Evolutionary conservation across 805 yeast genomes (phyloP).

Genomic region (Sporopachydermia quercuum): DNA sequence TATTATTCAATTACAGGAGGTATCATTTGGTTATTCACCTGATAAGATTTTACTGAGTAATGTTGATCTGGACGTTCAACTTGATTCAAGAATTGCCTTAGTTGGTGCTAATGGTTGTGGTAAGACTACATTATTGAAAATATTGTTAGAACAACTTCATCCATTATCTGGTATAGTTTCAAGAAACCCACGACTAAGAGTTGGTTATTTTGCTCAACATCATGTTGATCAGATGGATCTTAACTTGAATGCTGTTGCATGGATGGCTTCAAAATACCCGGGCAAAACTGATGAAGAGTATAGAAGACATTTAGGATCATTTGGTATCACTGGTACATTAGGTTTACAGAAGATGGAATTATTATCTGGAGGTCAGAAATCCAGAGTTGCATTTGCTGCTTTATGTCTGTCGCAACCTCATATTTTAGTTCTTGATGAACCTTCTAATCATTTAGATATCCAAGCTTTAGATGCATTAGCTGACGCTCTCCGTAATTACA

Average conservation of each 20-base stretch:
- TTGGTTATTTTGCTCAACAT: constrained; percentile 96
- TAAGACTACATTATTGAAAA: constrained; percentile 85
- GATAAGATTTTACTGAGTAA: constrained; percentile 47
- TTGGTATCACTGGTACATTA: constrained; percentile 90
- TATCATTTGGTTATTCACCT: constrained; percentile 71
- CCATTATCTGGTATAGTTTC: constrained; percentile 73
- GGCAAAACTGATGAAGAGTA: constrained; percentile 95
- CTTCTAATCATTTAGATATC: constrained; percentile 96
- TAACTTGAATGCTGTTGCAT: constrained; percentile 69
- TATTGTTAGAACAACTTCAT: constrained; percentile 60
- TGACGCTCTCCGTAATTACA: constrained; percentile 73
- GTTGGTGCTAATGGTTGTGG: constrained; percentile 99
- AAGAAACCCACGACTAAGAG: constrained; percentile 72
- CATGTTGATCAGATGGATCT: constrained; percentile 97
- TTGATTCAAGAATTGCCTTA: constrained; percentile 89
- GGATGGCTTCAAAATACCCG: constrained; percentile 84
- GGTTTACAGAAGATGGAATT: constrained; percentile 84
- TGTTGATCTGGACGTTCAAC: constrained; percentile 80
- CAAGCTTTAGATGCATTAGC: constrained; percentile 93
- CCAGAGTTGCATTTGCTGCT: constrained; percentile 96
- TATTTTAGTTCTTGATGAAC: constrained; percentile 86
- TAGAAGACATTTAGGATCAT: constrained; percentile 90
- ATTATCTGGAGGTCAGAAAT: constrained; percentile 95
- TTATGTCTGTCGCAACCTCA: constrained; percentile 84
- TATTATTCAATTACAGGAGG: constrained; percentile 73